Evolutionary conservation across 306 rosid species (phyloP), one percentile per base, ranked within the genome.

Genomic region (Lathyrus aphaca): DNA sequence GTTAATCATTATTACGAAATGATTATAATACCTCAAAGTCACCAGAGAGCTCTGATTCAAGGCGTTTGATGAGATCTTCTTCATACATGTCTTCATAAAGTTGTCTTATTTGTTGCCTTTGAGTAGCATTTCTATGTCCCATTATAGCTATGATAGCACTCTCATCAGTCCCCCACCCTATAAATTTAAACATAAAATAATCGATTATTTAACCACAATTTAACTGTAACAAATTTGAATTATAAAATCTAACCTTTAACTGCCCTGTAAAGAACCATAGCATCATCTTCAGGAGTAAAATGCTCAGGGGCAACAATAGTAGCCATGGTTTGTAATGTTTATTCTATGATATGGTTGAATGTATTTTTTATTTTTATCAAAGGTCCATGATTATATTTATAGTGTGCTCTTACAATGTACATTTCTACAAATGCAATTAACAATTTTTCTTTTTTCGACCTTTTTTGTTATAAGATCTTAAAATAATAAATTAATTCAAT

Each of bases 131-230:
- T 85, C 92, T 88, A 30, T 80, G 85, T 5, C 85, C 89, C 67
- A 86, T 57, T 10, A 88, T 74, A 10, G 71, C 15, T 51, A 88
- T 82, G 4, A 86, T 54, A 8, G 77, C 76, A 80, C 83, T 85
- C 89, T 91, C 97, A 78, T 88, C 79, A 6, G 92, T 86, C 5
- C 97, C 95, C 95, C 89, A 90, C 5, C 96, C 95, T 90, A 38
- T 9, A 65, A 38, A 72, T 5, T 35, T 35, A 35, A 35, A 3
- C 40, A 11, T 43, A 8, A 17, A 55, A 7, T 35, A 35, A 35
- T 35, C 10, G 8, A 35, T 35, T 35, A 7, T 35, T 7, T 35
- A 35, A 35, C 10, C 2, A 35, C 3, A 35, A 3, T 7, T 35
- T 35, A 35, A 6, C 10, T 0, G 10, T 7, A 0, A 6, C 10